Evolutionary conservation across 805 yeast species (phyloP), one percentile per base, ranked within the genome.

Genomic region (Metschnikowia chrysomelidarum): DNA sequence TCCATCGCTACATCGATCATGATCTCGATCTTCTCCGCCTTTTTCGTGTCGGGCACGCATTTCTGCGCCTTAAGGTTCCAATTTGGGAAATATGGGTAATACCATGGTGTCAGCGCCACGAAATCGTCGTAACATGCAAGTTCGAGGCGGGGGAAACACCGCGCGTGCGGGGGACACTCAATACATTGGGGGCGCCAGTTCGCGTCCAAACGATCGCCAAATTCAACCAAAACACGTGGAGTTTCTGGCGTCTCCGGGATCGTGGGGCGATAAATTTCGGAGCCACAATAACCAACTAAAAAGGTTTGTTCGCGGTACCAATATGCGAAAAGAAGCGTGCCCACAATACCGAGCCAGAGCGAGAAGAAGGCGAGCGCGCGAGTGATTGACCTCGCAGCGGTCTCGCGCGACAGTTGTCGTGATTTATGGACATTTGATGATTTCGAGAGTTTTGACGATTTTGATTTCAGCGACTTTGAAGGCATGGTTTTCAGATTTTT

Each of bases 131-230:
- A 79, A 59, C 98, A 91, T 38, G 73, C 78, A 7, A 85, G 51
- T 33, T 71, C 64, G 49, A 83, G 64, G 28, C 69, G 55, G 16
- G 78, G 75, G 44, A 71, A 77, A 60, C 98, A 91, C 24, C 75
- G 66, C 0, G 89, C 93, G 60, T 89, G 80, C 3, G 69, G 73
- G 2, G 98, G 97, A 54, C 98, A 91, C 17, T 75, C 75, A 4
- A 74, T 61, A 62, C 98, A 91, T 0, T 47, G 28, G 2, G 95
- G 94, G 31, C 71, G 71, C 32, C 71, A 54, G 25, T 59, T 50
- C 0, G 53, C 38, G 31, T 73, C 75, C 38, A 83, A 56, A 38
- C 64, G 59, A 0, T 57, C 49, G 25, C 82, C 85, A 7, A 70
- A 23, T 7, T 47, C 31, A 3, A 56, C 46, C 18, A 76, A 40